These are phyloP conservation scores for Nothomitra cinnamomea DNA, from an alignment of 2,329 filamentous ascomycete species.

Conservation along the genomic window DNA sequence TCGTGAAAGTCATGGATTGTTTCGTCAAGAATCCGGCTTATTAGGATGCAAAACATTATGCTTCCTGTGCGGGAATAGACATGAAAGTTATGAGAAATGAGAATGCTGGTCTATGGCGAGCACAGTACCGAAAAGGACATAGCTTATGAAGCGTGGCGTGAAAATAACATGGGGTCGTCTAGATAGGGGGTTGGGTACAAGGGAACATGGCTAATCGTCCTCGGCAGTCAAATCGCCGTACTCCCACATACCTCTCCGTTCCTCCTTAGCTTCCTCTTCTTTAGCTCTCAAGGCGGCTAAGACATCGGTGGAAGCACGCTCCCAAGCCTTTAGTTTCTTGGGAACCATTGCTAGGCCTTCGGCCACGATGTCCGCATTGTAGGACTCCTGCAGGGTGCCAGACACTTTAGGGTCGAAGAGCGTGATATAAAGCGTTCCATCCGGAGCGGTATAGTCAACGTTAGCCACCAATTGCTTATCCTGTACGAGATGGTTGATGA, in stretches of 20 bases:
- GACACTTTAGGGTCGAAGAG: slow-evolving; percentile 59
- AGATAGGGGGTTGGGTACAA: no score
- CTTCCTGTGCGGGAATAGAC: no score
- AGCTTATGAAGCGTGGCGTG: no score
- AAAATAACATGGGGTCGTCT: no score
- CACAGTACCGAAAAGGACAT: no score
- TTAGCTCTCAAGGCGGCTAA: slow-evolving; percentile 55
- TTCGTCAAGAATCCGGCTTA: no score
- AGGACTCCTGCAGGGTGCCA: slow-evolving; percentile 51
- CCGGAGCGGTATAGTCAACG: slow-evolving; percentile 71
- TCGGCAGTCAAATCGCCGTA: slow-evolving; percentile 70
- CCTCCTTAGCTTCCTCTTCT: slow-evolving; percentile 62
- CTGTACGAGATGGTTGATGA: slow-evolving; percentile 58
- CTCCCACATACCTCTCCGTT: slow-evolving; percentile 86
- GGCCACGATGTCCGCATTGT: slow-evolving; percentile 75
- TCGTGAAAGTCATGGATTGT: no score
- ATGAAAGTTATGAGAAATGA: no score
- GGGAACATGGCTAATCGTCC: no score
- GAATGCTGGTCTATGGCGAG: no score
- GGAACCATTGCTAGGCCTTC: slow-evolving; percentile 84
- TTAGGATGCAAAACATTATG: no score
- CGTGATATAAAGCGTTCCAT: slow-evolving; percentile 72
- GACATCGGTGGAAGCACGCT: slow-evolving; percentile 57
- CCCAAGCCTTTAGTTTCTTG: slow-evolving; percentile 81
- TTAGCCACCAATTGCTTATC: slow-evolving; percentile 70